phyloP scores from a whole-genome alignment of 1,284 basidiomycete genomes.

The Pulveroboletus sp. region DNA sequence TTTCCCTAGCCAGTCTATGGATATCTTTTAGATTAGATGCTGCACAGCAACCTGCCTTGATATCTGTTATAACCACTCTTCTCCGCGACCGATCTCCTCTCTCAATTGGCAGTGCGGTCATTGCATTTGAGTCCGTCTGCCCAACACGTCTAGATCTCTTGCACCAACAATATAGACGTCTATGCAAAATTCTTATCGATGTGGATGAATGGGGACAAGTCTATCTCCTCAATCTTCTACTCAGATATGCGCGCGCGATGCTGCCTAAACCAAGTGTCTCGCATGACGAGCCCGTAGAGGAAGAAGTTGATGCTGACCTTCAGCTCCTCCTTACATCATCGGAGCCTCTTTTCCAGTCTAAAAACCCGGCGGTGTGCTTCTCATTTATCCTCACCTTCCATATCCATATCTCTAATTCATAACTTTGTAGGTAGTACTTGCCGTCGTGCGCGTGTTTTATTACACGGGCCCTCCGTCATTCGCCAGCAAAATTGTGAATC shows the following conservation, averaged over 20 bases:
- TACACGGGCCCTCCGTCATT: conserved; percentile 64
- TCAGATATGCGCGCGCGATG: conserved; percentile 84
- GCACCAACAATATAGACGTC: conserved; percentile 83
- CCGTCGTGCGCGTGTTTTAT: conserved; percentile 68
- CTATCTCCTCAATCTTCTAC: conserved; percentile 73
- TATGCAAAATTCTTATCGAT: conserved; percentile 84
- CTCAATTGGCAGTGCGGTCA: conserved; percentile 82
- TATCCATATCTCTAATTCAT: not conserved
- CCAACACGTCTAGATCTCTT: conserved; percentile 83
- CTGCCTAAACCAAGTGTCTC: conserved; percentile 62
- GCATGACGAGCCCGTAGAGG: conserved; percentile 27
- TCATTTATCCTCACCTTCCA: not conserved
- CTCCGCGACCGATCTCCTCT: conserved; percentile 84
- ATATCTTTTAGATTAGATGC: conserved; percentile 61
- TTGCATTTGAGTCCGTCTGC: conserved; percentile 83
- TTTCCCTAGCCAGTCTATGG: not conserved
- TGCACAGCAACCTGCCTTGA: conserved; percentile 66
- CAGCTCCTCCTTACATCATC: conserved; percentile 71
- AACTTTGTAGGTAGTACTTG: conserved; percentile 67
- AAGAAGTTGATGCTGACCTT: conserved; percentile 72
- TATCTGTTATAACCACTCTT: conserved; percentile 71
- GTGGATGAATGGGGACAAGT: conserved; percentile 97
- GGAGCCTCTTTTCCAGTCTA: conserved; percentile 77
- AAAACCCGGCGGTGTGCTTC: conserved; percentile 75
- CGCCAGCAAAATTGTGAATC: conserved; percentile 53